Conservation (phyloP, 306 rosid genomes). For the Mucuna pruriens region DNA sequence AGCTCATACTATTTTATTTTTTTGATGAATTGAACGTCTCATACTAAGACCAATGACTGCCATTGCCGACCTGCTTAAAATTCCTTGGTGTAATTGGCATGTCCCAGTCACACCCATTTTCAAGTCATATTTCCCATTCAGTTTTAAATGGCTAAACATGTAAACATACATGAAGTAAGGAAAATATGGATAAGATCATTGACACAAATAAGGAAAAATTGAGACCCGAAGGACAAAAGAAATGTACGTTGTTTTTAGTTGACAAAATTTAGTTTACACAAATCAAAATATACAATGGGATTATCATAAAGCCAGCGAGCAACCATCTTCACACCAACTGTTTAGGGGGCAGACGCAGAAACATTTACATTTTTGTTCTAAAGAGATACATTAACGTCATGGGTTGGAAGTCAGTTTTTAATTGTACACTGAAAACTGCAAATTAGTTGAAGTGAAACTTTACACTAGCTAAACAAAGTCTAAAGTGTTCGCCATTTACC, state of each 20-base stretch:
- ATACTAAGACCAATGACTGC: not conserved
- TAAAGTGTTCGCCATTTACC: not conserved
- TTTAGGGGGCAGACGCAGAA: not conserved
- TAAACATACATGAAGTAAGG: not conserved
- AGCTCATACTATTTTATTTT: too few relatives aligned
- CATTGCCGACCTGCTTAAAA: not conserved
- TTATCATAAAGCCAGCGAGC: not conserved
- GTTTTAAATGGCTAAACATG: not conserved
- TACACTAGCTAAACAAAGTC: not conserved
- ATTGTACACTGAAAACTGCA: not conserved
- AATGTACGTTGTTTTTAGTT: not conserved
- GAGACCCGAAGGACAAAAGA: not conserved
- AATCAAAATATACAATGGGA: constrained; percentile 9
- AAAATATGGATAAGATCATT: not conserved
- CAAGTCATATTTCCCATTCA: not conserved
- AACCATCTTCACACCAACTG: not conserved
- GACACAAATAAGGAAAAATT: not conserved
- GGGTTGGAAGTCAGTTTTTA: not conserved
- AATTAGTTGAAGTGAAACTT: not conserved
- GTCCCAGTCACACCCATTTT: not conserved
- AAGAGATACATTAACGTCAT: not conserved
- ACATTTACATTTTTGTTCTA: not conserved
- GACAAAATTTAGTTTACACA: not conserved
- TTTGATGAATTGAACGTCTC: too few relatives aligned
- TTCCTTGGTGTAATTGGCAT: too few relatives aligned